phyloP scores from a whole-genome alignment of 2,329 filamentous ascomycete species.

The Magnaporthiopsis incrustans region DNA sequence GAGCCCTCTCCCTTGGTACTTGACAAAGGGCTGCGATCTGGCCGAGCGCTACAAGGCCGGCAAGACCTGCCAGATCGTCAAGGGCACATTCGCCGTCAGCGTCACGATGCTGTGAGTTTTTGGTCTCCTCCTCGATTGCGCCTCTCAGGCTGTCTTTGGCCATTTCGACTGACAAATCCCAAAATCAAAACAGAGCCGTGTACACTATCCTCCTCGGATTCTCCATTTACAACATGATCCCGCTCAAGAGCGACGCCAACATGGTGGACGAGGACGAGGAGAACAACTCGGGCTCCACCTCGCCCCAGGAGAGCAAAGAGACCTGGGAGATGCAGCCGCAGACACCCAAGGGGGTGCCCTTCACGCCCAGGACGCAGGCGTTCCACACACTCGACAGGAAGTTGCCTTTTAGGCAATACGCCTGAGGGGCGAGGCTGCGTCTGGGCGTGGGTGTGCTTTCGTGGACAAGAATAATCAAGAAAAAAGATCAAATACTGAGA shows the following conservation, averaged over 20 bases:
- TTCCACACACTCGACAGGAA: conserved; percentile 56
- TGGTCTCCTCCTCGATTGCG: conserved; percentile 2
- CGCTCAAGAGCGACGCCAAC: conserved; percentile 37
- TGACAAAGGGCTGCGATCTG: conserved; percentile 59
- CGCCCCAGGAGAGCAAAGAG: conserved; percentile 16
- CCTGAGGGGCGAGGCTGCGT: background rate
- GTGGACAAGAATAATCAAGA: background rate
- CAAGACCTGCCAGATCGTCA: conserved; percentile 58
- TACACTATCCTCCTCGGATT: conserved; percentile 53
- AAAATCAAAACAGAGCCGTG: conserved; percentile 37
- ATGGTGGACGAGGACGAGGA: conserved; percentile 35
- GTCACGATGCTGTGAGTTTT: conserved; percentile 58
- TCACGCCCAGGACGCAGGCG: conserved; percentile 59
- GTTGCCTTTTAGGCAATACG: conserved; percentile 32
- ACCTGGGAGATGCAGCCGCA: conserved; percentile 49
- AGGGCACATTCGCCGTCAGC: conserved; percentile 56
- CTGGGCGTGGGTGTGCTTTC: background rate
- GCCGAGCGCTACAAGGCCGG: conserved; percentile 45
- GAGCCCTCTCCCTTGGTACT: conserved; percentile 64
- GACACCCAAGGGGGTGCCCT: conserved; percentile 28
- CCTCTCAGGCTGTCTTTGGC: background rate
- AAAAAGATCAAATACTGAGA: background rate
- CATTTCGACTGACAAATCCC: background rate
- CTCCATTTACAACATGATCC: conserved; percentile 49
- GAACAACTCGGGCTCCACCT: conserved; percentile 23